Evolutionary conservation across 2,329 filamentous ascomycete genomes (phyloP).

Genomic region (Colletotrichum limetticola): DNA sequence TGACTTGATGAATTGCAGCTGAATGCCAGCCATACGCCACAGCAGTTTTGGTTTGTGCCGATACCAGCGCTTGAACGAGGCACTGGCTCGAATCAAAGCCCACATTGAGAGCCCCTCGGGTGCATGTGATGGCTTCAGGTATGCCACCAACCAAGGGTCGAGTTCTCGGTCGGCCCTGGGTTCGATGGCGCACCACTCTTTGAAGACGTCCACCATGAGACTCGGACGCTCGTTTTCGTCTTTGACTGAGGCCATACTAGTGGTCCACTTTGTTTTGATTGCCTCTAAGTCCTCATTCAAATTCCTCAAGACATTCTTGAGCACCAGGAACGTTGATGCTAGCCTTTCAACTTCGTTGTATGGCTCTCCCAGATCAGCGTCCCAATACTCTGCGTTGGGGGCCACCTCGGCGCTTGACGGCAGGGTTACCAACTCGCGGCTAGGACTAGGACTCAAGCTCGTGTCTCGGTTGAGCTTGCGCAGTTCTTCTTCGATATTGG

Average conservation of each 20-base stretch:
- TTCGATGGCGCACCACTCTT: conserved; percentile 54
- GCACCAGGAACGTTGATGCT: conserved; percentile 40
- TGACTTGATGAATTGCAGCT: conserved; percentile 61
- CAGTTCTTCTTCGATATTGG: conserved; percentile 39
- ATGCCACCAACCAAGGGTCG: conserved; percentile 37
- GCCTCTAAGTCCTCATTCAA: conserved; percentile 48
- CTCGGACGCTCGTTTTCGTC: conserved; percentile 37
- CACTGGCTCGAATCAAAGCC: conserved; percentile 62
- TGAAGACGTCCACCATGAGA: conserved; percentile 49
- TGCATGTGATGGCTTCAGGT: conserved; percentile 40
- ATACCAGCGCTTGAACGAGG: conserved; percentile 53
- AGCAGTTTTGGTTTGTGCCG: conserved; percentile 43
- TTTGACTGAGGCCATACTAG: neutral
- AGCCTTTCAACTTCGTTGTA: conserved; percentile 47
- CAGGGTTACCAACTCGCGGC: neutral
- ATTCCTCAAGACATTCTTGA: conserved; percentile 44
- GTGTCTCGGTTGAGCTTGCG: conserved; percentile 43
- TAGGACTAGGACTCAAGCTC: neutral
- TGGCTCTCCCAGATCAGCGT: conserved; percentile 49
- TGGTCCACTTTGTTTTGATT: conserved; percentile 46
- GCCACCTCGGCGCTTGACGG: neutral
- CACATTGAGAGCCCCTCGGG: conserved; percentile 47
- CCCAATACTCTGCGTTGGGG: conserved; percentile 42
- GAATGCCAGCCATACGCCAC: conserved; percentile 60
- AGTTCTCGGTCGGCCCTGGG: conserved; percentile 39